Conservation (phyloP, 305 asterid genomes). For the Solanum hybrid region DNA sequence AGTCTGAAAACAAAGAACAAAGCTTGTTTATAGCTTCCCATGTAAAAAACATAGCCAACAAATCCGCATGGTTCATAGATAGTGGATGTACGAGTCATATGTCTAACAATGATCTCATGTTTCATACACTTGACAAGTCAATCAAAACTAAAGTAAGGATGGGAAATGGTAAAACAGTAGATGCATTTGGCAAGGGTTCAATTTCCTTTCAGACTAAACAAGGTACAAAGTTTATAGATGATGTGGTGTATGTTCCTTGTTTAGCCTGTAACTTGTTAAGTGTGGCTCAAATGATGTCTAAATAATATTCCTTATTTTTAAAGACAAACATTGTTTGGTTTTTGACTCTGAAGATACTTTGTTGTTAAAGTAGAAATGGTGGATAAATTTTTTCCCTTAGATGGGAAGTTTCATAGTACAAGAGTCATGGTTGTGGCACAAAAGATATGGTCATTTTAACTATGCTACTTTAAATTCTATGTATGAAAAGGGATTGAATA, state of each 20-base stretch:
- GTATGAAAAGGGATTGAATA: background rate
- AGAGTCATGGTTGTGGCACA: background rate
- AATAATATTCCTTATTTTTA: background rate
- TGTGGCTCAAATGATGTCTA: background rate
- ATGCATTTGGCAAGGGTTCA: background rate
- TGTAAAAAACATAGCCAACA: background rate
- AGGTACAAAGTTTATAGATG: background rate
- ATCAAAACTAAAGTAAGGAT: background rate
- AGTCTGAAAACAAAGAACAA: too few species aligned
- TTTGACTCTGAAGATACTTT: background rate
- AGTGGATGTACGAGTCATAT: background rate
- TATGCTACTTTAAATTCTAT: background rate
- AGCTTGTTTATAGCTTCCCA: background rate
- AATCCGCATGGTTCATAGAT: background rate
- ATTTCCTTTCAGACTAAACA: background rate
- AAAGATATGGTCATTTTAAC: background rate
- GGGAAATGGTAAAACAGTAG: background rate
- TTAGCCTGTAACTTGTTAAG: background rate
- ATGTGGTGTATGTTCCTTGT: background rate
- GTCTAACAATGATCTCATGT: background rate
- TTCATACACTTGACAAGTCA: background rate
- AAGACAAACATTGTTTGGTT: background rate
- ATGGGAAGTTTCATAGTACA: background rate
- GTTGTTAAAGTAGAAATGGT: background rate
- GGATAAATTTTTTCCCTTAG: background rate